Evolutionary conservation across 331 rosid genomes (phyloP), one percentile per base, ranked within the genome.

Genomic region (Arachis monticola): DNA sequence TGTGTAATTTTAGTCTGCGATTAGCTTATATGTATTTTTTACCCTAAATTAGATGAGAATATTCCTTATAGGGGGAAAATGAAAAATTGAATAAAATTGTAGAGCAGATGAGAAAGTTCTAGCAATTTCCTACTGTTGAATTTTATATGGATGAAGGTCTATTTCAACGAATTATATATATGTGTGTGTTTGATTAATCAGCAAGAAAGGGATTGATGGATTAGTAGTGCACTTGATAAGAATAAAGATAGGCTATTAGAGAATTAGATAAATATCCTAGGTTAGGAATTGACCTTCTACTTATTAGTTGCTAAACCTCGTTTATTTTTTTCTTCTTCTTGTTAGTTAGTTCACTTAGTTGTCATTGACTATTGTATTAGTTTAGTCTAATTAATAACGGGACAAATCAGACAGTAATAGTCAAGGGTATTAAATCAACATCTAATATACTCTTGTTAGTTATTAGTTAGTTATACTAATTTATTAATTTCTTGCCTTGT

Each of bases 151-250:
- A 53, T 56, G 62, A 6, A 42, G 22, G 75, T 84, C 75, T 13
- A 62, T 63, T 67, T 52, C 71, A 69, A 81, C 5, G 35, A 56
- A 44, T 81, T 32, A 77, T 22, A 22, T 22, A 22, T 22, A 22
- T 22, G 27, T 55, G 52, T 75, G 69, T 60, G 38, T 27, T 70
- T 79, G 64, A 74, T 74, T 63, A 57, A 64, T 71, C 57, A 70
- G 64, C 46, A 74, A 22, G 84, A 83, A 69, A 83, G 72, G 66
- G 88, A 83, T 73, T 78, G 88, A 81, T 72, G 63, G 80, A 10
- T 80, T 58, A 71, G 6, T 27, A 53, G 5, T 53, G n/a, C 59
- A 53, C 3, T 53, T 53, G 6, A 51, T 50, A 50, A 47, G 12
- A 51, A 41, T 47, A 63, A 55, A 22, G 22, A 22, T 7, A 76